Evolutionary conservation across 306 rosid genomes (phyloP).

Genomic region (Acacia acuminata): DNA sequence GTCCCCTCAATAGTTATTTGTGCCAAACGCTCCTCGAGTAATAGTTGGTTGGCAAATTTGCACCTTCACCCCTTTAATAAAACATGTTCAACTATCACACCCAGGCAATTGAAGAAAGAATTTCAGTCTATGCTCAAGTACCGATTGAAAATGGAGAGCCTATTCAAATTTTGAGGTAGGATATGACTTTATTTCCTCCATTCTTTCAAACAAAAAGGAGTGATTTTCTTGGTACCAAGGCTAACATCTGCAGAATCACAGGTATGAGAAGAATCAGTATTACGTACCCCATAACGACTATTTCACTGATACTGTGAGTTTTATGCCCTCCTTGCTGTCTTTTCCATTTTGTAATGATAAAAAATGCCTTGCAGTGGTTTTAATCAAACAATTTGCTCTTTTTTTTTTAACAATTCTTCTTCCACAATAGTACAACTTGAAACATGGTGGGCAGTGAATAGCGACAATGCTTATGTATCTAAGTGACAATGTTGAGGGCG

Average conservation of each 20-base stretch:
- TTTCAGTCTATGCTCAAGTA: constrained; percentile 84
- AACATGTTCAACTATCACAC: constrained; percentile 33
- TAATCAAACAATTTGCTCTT: too few species aligned
- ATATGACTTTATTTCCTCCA: constrained; percentile 30
- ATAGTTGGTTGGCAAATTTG: too few species aligned
- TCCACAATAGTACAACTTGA: constrained; percentile 75
- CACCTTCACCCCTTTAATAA: constrained; percentile 22
- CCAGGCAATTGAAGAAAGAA: constrained; percentile 94
- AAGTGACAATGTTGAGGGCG: constrained; percentile 88
- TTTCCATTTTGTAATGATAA: constrained; percentile 22
- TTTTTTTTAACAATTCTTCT: too few species aligned
- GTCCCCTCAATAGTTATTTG: too few species aligned
- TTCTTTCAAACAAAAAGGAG: neutral
- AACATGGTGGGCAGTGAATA: constrained; percentile 92
- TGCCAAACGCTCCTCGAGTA: too few species aligned
- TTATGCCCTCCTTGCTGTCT: constrained; percentile 13
- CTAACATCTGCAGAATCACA: constrained; percentile 88
- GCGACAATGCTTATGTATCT: constrained; percentile 91
- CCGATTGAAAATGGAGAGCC: constrained; percentile 92
- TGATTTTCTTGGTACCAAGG: constrained; percentile 35
- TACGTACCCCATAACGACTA: constrained; percentile 88
- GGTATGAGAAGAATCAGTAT: constrained; percentile 84
- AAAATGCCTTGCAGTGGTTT: constrained; percentile 27
- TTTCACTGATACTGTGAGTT: constrained; percentile 86
- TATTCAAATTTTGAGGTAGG: constrained; percentile 87